phyloP scores from a whole-genome alignment of 2,329 filamentous ascomycete species.

The Stagonosporopsis rhizophila region DNA sequence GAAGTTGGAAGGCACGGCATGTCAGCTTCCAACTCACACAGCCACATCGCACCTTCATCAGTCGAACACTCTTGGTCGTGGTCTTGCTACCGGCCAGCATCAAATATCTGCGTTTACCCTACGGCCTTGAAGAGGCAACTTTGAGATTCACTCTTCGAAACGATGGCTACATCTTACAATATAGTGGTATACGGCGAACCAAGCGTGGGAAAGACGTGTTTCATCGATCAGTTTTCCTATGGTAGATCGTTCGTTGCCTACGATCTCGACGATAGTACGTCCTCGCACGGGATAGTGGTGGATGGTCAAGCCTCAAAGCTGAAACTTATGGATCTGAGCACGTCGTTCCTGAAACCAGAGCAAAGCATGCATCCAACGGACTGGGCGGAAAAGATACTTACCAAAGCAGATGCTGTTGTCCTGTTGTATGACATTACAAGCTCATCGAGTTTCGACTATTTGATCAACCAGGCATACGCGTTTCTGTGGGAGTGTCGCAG shows the following conservation, averaged over 20 bases:
- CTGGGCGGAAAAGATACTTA: conserved; percentile 19
- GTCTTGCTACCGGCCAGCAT: too few relatives aligned
- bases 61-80: background rate
- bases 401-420: conserved; percentile 31
- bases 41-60: conserved; percentile 12
- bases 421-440: conserved; percentile 41
- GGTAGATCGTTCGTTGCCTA: conserved; percentile 22
- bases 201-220: conserved; percentile 32
- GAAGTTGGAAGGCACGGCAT: background rate
- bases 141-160: background rate
- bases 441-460: conserved; percentile 27
- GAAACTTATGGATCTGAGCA: conserved; percentile 32
- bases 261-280: conserved; percentile 9
- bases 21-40: background rate
- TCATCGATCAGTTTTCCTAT: conserved; percentile 23
- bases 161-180: conserved; percentile 5
- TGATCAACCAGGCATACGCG: conserved; percentile 30
- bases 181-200: conserved; percentile 28
- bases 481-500: conserved; percentile 22
- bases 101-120: background rate
- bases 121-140: background rate
- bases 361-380: background rate
- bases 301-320: conserved; percentile 17
- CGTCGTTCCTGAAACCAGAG: conserved; percentile 19
- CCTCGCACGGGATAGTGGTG: conserved; percentile 15